Percentiles rank a stretch among this genome's conserved stretches.
phyloP scores from a whole-genome alignment of 768 basidiomycete genomes.

The Tylopilus cervinicoccineus region DNA sequence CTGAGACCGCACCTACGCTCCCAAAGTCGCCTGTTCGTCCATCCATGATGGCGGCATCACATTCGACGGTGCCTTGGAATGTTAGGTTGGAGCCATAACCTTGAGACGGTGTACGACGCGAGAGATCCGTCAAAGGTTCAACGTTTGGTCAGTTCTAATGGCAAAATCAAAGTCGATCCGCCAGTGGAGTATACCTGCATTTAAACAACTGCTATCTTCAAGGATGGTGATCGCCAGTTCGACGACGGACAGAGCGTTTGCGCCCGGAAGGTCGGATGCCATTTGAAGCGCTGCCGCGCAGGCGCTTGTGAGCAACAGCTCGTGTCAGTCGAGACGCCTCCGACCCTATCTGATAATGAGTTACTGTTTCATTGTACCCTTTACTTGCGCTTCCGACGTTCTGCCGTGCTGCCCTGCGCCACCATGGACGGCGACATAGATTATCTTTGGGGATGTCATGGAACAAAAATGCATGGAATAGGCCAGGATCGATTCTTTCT shows the following conservation, averaged over 20 bases:
- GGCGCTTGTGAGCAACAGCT: constrained; percentile 37
- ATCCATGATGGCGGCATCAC: constrained; percentile 74
- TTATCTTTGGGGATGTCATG: constrained; percentile 26
- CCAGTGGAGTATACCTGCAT: constrained; percentile 56
- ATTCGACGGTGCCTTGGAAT: constrained; percentile 70
- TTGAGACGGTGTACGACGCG: constrained; percentile 15
- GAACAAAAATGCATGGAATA: background rate
- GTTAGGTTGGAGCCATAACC: constrained; percentile 81
- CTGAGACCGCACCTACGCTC: constrained; percentile 69
- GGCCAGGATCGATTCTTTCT: no score
- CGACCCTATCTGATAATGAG: no score
- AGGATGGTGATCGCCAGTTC: constrained; percentile 52
- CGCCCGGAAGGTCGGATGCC: constrained; percentile 8
- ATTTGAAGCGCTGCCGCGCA: constrained; percentile 41
- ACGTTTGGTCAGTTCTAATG: background rate
- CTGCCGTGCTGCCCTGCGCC: constrained; percentile 68
- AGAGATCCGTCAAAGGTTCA: background rate
- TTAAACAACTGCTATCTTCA: constrained; percentile 65
- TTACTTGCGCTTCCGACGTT: constrained; percentile 47
- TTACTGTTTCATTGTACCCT: constrained; percentile 54
- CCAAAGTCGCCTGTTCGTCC: constrained; percentile 53
- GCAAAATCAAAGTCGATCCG: background rate
- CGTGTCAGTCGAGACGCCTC: constrained; percentile 4
- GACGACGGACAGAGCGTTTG: constrained; percentile 43
- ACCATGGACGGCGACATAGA: constrained; percentile 63